Percentiles rank a stretch among this genome's conserved stretches.
Evolutionary conservation across 208 protist genomes (phyloP).

Genomic region (Phytomonas sp.): DNA sequence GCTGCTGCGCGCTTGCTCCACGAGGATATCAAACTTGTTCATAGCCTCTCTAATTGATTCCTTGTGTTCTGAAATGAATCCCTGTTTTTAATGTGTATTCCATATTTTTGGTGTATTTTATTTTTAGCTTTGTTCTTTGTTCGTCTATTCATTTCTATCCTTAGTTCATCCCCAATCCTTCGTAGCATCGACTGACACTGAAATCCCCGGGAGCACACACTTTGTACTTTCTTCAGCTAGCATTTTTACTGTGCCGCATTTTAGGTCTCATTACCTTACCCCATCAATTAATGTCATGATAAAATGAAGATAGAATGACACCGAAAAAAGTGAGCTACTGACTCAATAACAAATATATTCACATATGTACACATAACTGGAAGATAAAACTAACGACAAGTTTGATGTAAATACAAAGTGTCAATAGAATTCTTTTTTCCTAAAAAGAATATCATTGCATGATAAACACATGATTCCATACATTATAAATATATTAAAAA

Average conservation of each 20-base stretch:
- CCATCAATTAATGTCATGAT: background rate
- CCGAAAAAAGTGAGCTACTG: background rate
- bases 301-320: background rate
- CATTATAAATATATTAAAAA: background rate
- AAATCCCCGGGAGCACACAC: background rate
- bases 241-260: background rate
- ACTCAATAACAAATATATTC: background rate
- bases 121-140: background rate
- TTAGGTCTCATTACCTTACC: background rate
- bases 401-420: background rate
- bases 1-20: background rate
- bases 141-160: background rate
- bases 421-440: background rate
- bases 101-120: background rate
- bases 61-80: background rate
- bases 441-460: background rate
- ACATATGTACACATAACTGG: background rate
- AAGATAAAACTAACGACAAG: background rate
- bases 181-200: background rate
- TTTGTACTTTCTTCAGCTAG: background rate
- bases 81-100: background rate
- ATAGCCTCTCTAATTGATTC: background rate
- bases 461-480: background rate
- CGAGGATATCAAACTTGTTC: conserved; percentile 1
- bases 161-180: background rate